Base-by-base conservation (phyloP, 1,284 basidiomycete genomes). In the Fistulina hepatica region DNA sequence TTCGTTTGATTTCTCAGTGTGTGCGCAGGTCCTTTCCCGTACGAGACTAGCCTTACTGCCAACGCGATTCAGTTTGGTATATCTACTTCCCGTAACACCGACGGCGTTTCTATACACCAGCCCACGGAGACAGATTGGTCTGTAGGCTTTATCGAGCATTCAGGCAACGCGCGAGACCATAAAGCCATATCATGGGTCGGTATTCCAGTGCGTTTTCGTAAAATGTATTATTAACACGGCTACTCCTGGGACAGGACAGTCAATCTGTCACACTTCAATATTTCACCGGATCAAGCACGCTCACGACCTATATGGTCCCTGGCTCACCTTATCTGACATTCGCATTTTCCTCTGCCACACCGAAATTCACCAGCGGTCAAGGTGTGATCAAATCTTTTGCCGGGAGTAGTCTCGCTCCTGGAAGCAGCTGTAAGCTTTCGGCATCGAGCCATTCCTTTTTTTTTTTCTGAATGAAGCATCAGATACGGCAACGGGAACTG, bases 241-340 rank as follows among this genome's bases (percentile, higher is more conserved):
- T n/a, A n/a, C n/a, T n/a, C n/a, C n/a, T n/a, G n/a, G n/a, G n/a
- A n/a, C 23, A 59, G 57, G 58, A 60, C 40, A 46, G 50, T 2
- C 56, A 57, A 53, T 51, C 48, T 1, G 54, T 60, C 33, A 58
- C 56, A 1, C 42, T 58, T 15, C 54, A 59, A 41, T 58, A 58
- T 40, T 56, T 58, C 35, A 52, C 55, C 5, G 48, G 52, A 2
- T 44, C 49, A 10, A 54, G 51, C 34, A 54, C 52, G 2, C 44
- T 58, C 36, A 58, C 53, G 2, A 51, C 50, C 34, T 58, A 54
- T 31, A 44, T 58, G 31, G 52, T 58, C 2, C 58, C 58, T 8
- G 58, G 58, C 3, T 56, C 58, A 2, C 57, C 57, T 3, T 60
- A 58, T 28, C 48, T 60, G 33, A 57, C 57, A 6, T 56, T 60